phyloP scores from a whole-genome alignment of 78 protist genomes.

The Dictyostelium brefeldianum region DNA sequence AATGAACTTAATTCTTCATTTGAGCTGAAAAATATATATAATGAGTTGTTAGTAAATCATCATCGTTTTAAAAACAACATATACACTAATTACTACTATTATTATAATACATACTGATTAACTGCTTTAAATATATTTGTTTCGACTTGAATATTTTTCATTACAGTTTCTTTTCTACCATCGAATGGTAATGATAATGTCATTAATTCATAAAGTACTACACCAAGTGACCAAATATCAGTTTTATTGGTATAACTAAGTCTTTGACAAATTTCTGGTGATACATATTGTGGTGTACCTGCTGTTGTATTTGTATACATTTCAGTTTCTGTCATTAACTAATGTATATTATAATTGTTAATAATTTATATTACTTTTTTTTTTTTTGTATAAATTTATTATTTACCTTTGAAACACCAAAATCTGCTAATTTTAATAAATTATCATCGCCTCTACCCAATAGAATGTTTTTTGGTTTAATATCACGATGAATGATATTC shows the following conservation, averaged over 20 bases:
- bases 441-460: neutral
- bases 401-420: conserved; percentile 97
- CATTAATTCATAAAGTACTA: conserved; percentile 4
- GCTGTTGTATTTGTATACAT: neutral
- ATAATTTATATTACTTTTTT: no score
- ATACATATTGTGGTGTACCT: conserved; percentile 2
- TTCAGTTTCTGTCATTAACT: conserved; percentile 7
- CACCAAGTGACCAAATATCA: conserved; percentile 19
- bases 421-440: conserved; percentile 96
- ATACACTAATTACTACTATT: no score
- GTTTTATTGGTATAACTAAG: neutral
- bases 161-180: conserved; percentile 16
- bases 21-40: no score
- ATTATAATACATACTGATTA: neutral
- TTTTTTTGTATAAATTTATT: no score
- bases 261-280: neutral
- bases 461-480: conserved; percentile 98
- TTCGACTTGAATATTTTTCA: neutral
- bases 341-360: no score
- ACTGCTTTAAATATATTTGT: neutral
- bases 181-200: conserved; percentile 22
- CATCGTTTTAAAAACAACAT: no score
- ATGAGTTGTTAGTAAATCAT: no score
- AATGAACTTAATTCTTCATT: conserved; percentile 13
- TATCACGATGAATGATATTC: conserved; percentile 95